phyloP scores from a whole-genome alignment of 495 filamentous ascomycete genomes.

The Diplogelasinospora grovesii region DNA sequence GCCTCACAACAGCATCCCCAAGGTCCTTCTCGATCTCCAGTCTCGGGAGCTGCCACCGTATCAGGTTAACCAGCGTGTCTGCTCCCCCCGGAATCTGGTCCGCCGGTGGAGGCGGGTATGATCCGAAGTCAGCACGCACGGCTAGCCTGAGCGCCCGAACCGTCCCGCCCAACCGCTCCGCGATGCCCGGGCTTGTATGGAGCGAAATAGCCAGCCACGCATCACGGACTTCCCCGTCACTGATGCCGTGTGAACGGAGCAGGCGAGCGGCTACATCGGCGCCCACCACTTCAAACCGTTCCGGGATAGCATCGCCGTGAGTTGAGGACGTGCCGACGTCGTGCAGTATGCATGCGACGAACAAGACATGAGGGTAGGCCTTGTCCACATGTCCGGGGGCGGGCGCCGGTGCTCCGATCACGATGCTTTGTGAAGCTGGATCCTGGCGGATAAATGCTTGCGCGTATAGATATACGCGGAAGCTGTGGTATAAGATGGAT shows the following conservation, averaged over 20 bases:
- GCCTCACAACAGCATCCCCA: conserved; percentile 38
- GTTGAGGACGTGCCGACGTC: conserved; percentile 35
- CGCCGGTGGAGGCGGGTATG: conserved; percentile 7
- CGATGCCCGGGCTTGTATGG: conserved; percentile 39
- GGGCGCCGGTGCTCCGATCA: neutral
- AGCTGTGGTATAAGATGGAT: conserved; percentile 39
- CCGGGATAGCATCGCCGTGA: conserved; percentile 27
- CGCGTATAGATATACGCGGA: conserved; percentile 39
- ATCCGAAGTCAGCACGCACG: conserved; percentile 36
- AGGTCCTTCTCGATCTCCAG: conserved; percentile 40
- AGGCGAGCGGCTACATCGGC: conserved; percentile 33
- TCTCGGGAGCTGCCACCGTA: conserved; percentile 29
- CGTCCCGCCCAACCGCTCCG: conserved; percentile 35
- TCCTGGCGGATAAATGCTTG: conserved; percentile 19
- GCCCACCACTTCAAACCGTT: conserved; percentile 43
- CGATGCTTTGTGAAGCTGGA: conserved; percentile 1
- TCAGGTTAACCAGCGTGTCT: conserved; percentile 2
- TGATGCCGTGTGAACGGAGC: conserved; percentile 20
- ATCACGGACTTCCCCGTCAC: conserved; percentile 27
- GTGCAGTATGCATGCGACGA: conserved; percentile 40
- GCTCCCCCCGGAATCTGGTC: conserved; percentile 7
- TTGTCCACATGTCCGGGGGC: neutral
- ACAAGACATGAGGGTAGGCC: conserved; percentile 20
- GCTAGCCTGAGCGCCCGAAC: conserved; percentile 31
- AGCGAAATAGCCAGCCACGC: conserved; percentile 42